A percentile compares a stretch with the other conserved stretches of the same genome.
These are phyloP conservation scores for Dioszegia aurantiaca DNA, from an alignment of 768 basidiomycete species.

Conservation along the genomic window DNA sequence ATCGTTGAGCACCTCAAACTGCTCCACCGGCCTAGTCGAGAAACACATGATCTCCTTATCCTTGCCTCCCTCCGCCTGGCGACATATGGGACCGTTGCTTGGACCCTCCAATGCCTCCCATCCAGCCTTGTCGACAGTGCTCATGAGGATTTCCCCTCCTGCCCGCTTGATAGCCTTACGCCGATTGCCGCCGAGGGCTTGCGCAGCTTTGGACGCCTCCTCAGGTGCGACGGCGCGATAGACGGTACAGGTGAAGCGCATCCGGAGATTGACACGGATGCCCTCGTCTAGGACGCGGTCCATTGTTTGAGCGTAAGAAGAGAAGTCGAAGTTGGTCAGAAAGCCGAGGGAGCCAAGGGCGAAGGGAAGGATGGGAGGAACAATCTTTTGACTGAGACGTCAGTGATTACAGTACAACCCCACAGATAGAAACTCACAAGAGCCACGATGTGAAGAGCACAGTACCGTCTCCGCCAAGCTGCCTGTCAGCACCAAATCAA, in stretches of 20 bases:
- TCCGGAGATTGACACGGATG: conserved; percentile 93
- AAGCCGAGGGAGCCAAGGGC: conserved; percentile 96
- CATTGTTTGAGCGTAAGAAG: conserved; percentile 79
- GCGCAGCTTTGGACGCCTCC: conserved; percentile 59
- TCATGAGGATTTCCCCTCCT: conserved; percentile 96
- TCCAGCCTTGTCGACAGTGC: conserved; percentile 78
- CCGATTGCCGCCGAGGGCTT: conserved; percentile 31
- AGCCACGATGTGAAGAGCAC: conserved; percentile 99
- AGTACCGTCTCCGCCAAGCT: conserved; percentile 98
- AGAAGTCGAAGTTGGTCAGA: conserved; percentile 96
- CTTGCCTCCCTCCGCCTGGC: conserved; percentile 54
- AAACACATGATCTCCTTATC: conserved; percentile 99
- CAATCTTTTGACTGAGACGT: conserved; percentile 68
- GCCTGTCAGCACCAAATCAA: conserved; percentile 9
- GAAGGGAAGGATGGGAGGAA: conserved; percentile 96
- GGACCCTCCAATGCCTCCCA: conserved; percentile 91
- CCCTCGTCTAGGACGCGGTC: conserved; percentile 87
- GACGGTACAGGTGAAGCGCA: conserved; percentile 98
- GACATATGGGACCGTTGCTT: conserved; percentile 10
- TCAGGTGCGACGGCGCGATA: conserved; percentile 83
- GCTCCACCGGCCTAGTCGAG: conserved; percentile 88
- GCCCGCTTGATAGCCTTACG: conserved; percentile 83
- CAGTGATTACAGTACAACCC: too few relatives aligned
- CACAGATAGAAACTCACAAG: conserved; percentile 57
- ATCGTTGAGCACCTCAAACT: conserved; percentile 95